A percentile compares a stretch with the other conserved stretches of the same genome.
Conservation (phyloP, 2,329 filamentous ascomycete genomes). For the Aspergillus novofumigatus region DNA sequence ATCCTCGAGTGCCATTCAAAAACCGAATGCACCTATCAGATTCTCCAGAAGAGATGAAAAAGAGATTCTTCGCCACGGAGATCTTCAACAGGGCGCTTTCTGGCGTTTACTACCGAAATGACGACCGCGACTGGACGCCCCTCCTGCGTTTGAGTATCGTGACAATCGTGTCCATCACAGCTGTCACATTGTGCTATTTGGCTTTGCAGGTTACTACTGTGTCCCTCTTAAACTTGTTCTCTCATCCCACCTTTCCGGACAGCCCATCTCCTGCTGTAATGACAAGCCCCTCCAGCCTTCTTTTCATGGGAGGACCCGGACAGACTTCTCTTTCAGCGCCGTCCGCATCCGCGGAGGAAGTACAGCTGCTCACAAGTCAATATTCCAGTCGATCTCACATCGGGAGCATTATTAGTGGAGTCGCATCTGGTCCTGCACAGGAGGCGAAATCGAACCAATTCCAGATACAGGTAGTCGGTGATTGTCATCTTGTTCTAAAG, state of each 20-base stretch:
- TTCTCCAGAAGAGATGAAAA: not conserved
- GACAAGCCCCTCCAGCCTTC: constrained; percentile 17
- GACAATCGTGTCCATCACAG: constrained; percentile 24
- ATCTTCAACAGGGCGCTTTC: constrained; percentile 23
- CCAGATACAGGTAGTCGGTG: constrained; percentile 51
- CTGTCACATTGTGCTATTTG: constrained; percentile 29
- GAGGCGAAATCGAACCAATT: constrained; percentile 39
- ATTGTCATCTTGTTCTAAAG: constrained; percentile 51
- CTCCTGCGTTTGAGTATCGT: constrained; percentile 27
- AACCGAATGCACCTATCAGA: constrained; percentile 10
- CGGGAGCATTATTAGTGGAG: constrained; percentile 22
- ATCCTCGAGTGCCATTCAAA: constrained; percentile 23
- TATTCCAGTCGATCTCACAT: constrained; percentile 17
- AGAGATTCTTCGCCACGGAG: constrained; percentile 18
- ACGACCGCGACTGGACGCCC: constrained; percentile 20
- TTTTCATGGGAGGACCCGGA: constrained; percentile 14
- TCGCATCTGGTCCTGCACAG: constrained; percentile 17
- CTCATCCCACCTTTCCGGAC: constrained; percentile 21
- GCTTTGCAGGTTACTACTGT: constrained; percentile 22
- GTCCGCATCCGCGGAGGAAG: constrained; percentile 15
- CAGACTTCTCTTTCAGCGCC: constrained; percentile 25
- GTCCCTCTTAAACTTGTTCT: constrained; percentile 22
- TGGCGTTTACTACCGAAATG: constrained; percentile 18
- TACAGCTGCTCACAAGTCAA: constrained; percentile 14
- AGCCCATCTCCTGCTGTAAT: constrained; percentile 12